Conservation (phyloP, 371 early-diverging fungal genomes). For the Saksenaea vasiformis region DNA sequence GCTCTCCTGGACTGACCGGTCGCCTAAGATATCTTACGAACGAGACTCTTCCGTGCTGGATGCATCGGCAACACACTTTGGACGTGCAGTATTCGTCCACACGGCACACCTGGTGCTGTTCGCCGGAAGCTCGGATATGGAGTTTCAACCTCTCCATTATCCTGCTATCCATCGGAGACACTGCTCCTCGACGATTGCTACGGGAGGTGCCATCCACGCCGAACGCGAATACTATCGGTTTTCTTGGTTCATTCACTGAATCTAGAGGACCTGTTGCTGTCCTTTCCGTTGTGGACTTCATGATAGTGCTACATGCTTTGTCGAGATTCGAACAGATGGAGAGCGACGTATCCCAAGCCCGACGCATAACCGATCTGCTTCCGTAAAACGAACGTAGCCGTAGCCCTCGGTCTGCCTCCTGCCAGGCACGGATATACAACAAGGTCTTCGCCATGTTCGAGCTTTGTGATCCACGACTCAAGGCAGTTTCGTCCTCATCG, state of each 20-base stretch:
- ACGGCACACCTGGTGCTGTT: not conserved
- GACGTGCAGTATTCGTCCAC: not conserved
- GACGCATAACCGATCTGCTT: not conserved
- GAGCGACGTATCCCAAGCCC: not conserved
- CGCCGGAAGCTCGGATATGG: not conserved
- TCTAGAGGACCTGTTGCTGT: not conserved
- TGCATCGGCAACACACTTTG: not conserved
- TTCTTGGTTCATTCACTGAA: not conserved
- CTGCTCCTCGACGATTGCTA: not conserved
- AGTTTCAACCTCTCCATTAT: not conserved
- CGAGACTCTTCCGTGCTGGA: not conserved
- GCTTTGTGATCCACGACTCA: not conserved
- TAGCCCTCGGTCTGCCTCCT: not conserved
- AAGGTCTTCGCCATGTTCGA: not conserved
- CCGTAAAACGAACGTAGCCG: not conserved
- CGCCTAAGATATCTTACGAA: not conserved
- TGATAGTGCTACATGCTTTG: not conserved
- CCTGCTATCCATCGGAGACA: not conserved
- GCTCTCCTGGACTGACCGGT: too few relatives aligned
- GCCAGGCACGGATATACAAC: not conserved
- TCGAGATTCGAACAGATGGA: not conserved
- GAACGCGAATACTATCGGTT: not conserved
- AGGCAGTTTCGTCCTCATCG: not conserved
- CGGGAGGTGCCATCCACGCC: not conserved
- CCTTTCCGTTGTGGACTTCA: too few relatives aligned